Conservation (phyloP, 768 basidiomycete genomes). For the Sarcomyxa edulis region DNA sequence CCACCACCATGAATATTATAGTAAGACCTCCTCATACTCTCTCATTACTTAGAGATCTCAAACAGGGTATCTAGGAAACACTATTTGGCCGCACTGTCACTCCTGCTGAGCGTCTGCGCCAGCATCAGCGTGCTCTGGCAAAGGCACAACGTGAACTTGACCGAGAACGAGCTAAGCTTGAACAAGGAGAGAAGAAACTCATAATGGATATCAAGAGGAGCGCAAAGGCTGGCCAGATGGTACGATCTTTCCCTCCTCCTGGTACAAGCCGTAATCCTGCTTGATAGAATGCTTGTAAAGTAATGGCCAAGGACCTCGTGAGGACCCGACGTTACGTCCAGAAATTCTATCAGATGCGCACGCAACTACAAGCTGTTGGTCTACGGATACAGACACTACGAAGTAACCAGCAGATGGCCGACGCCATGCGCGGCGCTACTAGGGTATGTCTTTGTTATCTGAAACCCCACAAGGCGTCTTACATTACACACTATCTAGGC, state of each 20-base stretch:
- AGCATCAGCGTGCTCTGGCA: constrained; percentile 92
- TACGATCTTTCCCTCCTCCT: constrained; percentile 26
- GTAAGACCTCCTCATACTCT: too few relatives aligned
- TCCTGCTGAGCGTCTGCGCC: constrained; percentile 92
- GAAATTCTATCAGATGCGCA: constrained; percentile 99
- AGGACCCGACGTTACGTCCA: constrained; percentile 92
- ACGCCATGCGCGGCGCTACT: constrained; percentile 98
- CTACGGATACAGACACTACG: constrained; percentile 93
- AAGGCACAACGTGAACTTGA: constrained; percentile 99
- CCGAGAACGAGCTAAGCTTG: constrained; percentile 89
- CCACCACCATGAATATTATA: too few relatives aligned
- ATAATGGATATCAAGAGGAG: constrained; percentile 94
- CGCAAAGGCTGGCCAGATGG: constrained; percentile 93
- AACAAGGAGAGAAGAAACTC: constrained; percentile 96
- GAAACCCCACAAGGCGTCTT: constrained; percentile 7
- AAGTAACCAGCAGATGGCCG: constrained; percentile 99
- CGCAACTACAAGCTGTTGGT: constrained; percentile 93
- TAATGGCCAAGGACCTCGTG: constrained; percentile 98
- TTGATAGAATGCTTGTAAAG: constrained; percentile 91
- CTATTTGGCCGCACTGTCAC: constrained; percentile 93
- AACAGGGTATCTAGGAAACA: constrained; percentile 82
- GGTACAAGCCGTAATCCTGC: constrained; percentile 8
- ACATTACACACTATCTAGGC: constrained; percentile 48
- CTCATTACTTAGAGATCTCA: too few relatives aligned
- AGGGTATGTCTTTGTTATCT: constrained; percentile 52